A percentile compares a stretch with the other conserved stretches of the same genome.
phyloP scores from a whole-genome alignment of 2,329 filamentous ascomycete species.

The Colletotrichum simmondsii region DNA sequence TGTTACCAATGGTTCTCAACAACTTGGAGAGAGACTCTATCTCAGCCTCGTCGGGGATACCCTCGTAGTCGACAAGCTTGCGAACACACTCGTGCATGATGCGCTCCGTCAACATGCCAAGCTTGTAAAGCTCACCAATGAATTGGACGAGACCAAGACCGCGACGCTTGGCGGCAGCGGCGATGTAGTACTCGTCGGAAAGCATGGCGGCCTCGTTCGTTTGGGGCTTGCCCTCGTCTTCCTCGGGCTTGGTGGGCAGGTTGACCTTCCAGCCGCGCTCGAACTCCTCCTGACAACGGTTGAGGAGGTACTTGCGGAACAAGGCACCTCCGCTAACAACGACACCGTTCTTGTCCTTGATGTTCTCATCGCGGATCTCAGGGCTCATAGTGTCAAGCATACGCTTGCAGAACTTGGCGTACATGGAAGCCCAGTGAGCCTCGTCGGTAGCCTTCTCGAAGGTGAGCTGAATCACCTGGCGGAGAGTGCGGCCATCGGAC shows the following conservation, averaged over 20 bases:
- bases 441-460: constrained; percentile 99
- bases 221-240: constrained; percentile 62
- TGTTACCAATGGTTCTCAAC: constrained; percentile 88
- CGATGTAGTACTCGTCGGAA: constrained; percentile 96
- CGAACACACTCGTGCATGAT: constrained; percentile 99
- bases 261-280: constrained; percentile 97
- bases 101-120: constrained; percentile 96
- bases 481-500: constrained; percentile 89
- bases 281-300: constrained; percentile 98
- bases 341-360: constrained; percentile 88
- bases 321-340: constrained; percentile 92
- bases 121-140: constrained; percentile 98
- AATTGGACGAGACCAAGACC: constrained; percentile 98
- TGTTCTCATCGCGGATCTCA: constrained; percentile 94
- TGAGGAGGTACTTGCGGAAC: constrained; percentile 98
- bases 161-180: constrained; percentile 93
- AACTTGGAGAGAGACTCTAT: constrained; percentile 96
- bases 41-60: constrained; percentile 92
- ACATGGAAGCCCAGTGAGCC: constrained; percentile 98
- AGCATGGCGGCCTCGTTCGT: constrained; percentile 81
- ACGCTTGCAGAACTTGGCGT: constrained; percentile 96
- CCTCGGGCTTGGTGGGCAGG: constrained; percentile 77
- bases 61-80: constrained; percentile 95
- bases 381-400: constrained; percentile 97
- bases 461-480: constrained; percentile 98